Evolutionary conservation across 2,329 filamentous ascomycete genomes (phyloP).

Genomic region (Colletotrichum tropicicola): DNA sequence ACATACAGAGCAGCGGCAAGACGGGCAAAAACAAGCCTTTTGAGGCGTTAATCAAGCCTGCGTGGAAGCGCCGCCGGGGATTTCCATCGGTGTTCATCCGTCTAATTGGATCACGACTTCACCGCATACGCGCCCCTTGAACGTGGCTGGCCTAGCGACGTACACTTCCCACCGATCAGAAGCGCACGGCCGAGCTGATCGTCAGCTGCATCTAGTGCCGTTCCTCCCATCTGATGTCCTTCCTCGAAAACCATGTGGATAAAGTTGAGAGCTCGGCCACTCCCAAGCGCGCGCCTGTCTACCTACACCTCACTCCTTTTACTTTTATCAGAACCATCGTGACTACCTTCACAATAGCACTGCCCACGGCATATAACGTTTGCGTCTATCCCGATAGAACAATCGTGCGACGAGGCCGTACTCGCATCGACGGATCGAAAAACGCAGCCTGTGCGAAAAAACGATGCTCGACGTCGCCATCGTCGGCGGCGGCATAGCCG

Average conservation of each 20-base stretch:
- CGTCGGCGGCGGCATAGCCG: slow-evolving; percentile 48
- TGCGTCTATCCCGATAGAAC: background rate
- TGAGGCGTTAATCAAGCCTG: background rate
- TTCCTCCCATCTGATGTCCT: background rate
- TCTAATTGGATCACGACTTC: background rate
- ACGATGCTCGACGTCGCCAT: slow-evolving; percentile 35
- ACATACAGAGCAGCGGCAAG: background rate
- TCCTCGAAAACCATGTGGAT: background rate
- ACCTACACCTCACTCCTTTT: background rate
- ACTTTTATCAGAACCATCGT: too few relatives aligned
- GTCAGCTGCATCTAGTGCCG: background rate
- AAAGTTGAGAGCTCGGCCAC: background rate
- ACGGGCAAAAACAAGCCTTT: background rate
- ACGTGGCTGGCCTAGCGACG: background rate
- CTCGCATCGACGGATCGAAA: background rate
- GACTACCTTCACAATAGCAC: too few relatives aligned
- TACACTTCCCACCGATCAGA: too few relatives aligned
- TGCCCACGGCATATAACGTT: background rate
- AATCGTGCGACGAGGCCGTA: background rate
- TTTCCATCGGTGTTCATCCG: background rate
- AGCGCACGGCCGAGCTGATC: background rate
- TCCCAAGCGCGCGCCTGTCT: background rate
- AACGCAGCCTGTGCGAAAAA: too few relatives aligned
- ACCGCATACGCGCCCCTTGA: background rate
- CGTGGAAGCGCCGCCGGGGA: background rate